Evolutionary conservation across 495 filamentous ascomycete species (phyloP).

Genomic region (Sordaria brevicollis): DNA sequence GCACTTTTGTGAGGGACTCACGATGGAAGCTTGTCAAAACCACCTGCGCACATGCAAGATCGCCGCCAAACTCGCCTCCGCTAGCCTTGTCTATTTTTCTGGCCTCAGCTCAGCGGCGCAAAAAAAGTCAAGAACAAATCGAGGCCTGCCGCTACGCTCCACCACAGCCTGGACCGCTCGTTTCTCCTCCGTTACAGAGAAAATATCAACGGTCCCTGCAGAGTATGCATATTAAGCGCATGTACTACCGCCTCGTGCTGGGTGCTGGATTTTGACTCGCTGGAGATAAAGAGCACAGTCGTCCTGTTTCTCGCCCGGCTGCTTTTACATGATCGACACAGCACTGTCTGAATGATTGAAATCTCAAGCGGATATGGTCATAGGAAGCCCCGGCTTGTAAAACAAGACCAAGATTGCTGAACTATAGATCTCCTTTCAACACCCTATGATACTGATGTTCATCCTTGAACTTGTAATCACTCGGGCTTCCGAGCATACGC

Average conservation of each 20-base stretch:
- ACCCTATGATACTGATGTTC: too few relatives aligned
- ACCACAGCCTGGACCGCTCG: background rate
- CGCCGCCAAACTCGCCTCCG: background rate
- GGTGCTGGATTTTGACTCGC: background rate
- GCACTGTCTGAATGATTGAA: background rate
- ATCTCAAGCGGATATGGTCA: too few relatives aligned
- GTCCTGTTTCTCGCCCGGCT: background rate
- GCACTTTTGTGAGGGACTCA: background rate
- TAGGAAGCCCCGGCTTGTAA: background rate
- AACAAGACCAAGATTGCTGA: too few relatives aligned
- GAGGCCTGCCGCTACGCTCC: background rate
- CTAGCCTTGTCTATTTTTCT: background rate
- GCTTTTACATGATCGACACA: background rate
- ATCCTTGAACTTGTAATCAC: background rate
- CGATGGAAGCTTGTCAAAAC: background rate
- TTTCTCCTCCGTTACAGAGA: background rate
- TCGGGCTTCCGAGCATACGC: slow-evolving; percentile 19
- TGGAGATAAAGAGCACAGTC: background rate
- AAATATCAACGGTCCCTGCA: background rate
- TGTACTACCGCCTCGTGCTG: background rate
- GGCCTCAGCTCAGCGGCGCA: background rate
- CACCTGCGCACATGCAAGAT: background rate
- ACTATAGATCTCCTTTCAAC: too few relatives aligned
- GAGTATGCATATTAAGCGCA: background rate
- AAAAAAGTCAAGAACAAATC: background rate